Evolutionary conservation across 192 early-diverging fungal species (phyloP).

Genomic region (Backusella luteola): DNA sequence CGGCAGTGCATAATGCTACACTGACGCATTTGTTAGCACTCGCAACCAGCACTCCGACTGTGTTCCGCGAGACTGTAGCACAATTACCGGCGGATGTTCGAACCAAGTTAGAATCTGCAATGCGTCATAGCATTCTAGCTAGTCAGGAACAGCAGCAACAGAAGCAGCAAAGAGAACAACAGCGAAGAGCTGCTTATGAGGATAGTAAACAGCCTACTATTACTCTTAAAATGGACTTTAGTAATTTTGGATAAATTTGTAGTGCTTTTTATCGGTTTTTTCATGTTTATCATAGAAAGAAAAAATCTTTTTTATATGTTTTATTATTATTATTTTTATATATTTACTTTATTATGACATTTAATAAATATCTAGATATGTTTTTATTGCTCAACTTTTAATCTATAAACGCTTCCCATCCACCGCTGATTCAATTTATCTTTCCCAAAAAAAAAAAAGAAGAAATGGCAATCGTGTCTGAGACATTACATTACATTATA

Average conservation of each 20-base stretch:
- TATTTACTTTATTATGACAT: background rate
- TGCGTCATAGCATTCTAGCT: constrained; percentile 45
- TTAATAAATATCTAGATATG: constrained; percentile 8
- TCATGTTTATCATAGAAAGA: background rate
- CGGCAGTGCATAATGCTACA: constrained; percentile 36
- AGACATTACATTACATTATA: background rate
- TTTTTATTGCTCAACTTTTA: background rate
- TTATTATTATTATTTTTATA: background rate
- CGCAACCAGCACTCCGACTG: constrained; percentile 35
- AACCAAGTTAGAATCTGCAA: constrained; percentile 46
- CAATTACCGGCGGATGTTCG: constrained; percentile 36
- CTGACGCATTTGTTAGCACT: constrained; percentile 43
- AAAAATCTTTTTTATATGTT: background rate
- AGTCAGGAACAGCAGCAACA: constrained; percentile 42
- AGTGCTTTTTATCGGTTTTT: background rate
- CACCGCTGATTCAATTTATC: background rate
- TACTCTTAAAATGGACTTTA: constrained; percentile 44
- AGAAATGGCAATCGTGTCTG: background rate
- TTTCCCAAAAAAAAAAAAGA: background rate
- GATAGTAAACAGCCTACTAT: constrained; percentile 43
- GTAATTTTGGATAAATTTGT: constrained; percentile 25
- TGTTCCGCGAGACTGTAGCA: constrained; percentile 43
- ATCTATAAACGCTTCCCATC: background rate
- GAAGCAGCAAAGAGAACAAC: constrained; percentile 32
- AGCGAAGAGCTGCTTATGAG: constrained; percentile 18